Percentiles rank a stretch among this genome's conserved stretches.
These are phyloP conservation scores for Fusarium chaquense DNA, from an alignment of 2,329 filamentous ascomycete species.

Conservation along the genomic window DNA sequence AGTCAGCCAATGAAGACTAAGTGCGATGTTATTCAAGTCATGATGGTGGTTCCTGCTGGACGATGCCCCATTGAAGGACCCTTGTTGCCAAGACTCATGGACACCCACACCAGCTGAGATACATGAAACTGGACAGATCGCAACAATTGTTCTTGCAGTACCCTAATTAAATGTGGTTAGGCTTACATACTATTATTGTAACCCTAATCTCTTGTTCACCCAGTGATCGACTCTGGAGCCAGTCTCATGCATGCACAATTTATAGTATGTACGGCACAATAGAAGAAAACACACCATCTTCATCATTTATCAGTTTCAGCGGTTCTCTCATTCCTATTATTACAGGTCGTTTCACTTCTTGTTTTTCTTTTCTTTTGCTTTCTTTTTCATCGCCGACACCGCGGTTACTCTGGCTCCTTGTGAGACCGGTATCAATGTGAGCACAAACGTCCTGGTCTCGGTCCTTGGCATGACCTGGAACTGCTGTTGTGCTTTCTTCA, in stretches of 20 bases:
- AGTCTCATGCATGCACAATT: slow-evolving; percentile 10
- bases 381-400: slow-evolving; percentile 20
- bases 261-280: slow-evolving; percentile 3
- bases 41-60: slow-evolving; percentile 12
- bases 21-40: background rate
- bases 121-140: slow-evolving; percentile 1
- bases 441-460: slow-evolving; percentile 12
- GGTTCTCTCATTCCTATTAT: background rate
- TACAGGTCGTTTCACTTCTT: slow-evolving; percentile 5
- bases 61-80: slow-evolving; percentile 14
- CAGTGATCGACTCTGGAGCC: slow-evolving; percentile 23
- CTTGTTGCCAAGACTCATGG: slow-evolving; percentile 33
- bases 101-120: slow-evolving; percentile 34
- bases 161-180: background rate
- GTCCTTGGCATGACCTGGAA: slow-evolving; percentile 27
- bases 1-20: slow-evolving; percentile 27
- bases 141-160: slow-evolving; percentile 17
- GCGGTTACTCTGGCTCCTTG: background rate
- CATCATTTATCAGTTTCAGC: slow-evolving; percentile 14
- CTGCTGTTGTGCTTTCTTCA: slow-evolving; percentile 12
- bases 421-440: slow-evolving; percentile 18
- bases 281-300: slow-evolving; percentile 10
- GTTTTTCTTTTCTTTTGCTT: background rate
- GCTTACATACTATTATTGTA: slow-evolving; percentile 8
- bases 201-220: background rate